Base-by-base conservation (phyloP, 306 rosid genomes). In the Trichosanthes cucumerina region DNA sequence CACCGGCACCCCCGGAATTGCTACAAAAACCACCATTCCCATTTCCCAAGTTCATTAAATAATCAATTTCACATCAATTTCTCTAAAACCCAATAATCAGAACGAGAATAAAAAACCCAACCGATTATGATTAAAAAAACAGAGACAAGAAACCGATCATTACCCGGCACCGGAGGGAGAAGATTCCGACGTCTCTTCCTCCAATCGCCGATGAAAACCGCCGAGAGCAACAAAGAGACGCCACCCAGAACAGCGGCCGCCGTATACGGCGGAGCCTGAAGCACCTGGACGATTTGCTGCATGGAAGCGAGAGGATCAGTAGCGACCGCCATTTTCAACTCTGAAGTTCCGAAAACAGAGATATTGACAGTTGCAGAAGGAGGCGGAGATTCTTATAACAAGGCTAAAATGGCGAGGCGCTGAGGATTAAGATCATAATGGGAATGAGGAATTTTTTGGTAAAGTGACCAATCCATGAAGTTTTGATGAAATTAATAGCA, bases 1-100 rank as follows among this genome's bases (percentile, higher is more conserved):
- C 84, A 95, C 52, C 7, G 97, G 97, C 7, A 91, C 11, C 74
- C 98, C 96, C 4, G 93, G 93, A 78, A 95, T 92, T 82, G 15
- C 99, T 95, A 85, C 87, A 81, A n/a, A 64, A 64, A 7, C 7
- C 49, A 38, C 28, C 24, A 46, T 60, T 36, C 31, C 33, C 33
- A 28, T 28, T 28, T 28, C 33, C 24, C 12, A 44, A 70, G 44
- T 41, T 24, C 36, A 43, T 21, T 13, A 41, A 16, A 70, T 11
- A 54, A 43, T 13, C 18, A n/a, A 70, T n/a, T 46, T 14, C 38
- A 31, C n/a, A 24, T 18, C 1, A 63, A 7, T 66, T 10, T 21
- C 47, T 2, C 31, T 7, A 19, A 14, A 50, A 38, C 72, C 10
- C 44, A 41, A 34, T 28, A 62, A 1, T 4, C 7, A 33, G 58